Evolutionary conservation across 2,329 filamentous ascomycete species (phyloP), one percentile per base, ranked within the genome.

Genomic region (Sphaceloma murrayae): DNA sequence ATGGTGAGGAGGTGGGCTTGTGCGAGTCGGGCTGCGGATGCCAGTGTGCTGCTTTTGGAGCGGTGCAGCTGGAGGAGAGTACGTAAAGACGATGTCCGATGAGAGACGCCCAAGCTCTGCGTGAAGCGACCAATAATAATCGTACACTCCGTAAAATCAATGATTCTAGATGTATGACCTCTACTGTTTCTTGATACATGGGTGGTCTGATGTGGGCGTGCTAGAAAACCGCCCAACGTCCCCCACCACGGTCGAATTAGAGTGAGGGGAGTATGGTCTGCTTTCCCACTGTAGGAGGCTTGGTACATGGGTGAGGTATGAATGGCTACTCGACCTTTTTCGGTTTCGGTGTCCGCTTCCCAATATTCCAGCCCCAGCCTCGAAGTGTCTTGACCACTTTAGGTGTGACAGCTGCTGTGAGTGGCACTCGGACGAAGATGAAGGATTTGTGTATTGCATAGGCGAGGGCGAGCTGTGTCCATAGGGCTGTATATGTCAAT

Each of bases 381-480:
- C 89, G 73, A 19, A 98, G 69, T 9, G 79, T 76, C 65, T 86
- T 93, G 56, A 95, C 91, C n/a, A 96, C 80, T 65, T 93, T 95
- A 1, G 91, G 91, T 6, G 85, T 87, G 24, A 96, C 73, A 2
- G 87, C 89, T 9, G 85, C 87, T 1, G 91, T 91, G 51, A 96
- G 67, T 6, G 91, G 91, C 7, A 98, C 86, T n/a, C 91, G 78
- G 52, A 96, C 64, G 63, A 98, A 94, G 57, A 98, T 95, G 63
- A 96, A 86, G 54, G 84, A 93, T 68, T 98, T 98, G 72, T 98
- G 91, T 47, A 98, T 85, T 19, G 89, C 89, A 59, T 98, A 98
- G 9, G 91, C 91, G 38, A 98, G 74, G 11, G 85, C 87, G 21
- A 98, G 69, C 60, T 95, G 87, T 6, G 91, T 96, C 76, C 77